phyloP scores from a whole-genome alignment of 768 basidiomycete species.

The Exsudoporus frostii region DNA sequence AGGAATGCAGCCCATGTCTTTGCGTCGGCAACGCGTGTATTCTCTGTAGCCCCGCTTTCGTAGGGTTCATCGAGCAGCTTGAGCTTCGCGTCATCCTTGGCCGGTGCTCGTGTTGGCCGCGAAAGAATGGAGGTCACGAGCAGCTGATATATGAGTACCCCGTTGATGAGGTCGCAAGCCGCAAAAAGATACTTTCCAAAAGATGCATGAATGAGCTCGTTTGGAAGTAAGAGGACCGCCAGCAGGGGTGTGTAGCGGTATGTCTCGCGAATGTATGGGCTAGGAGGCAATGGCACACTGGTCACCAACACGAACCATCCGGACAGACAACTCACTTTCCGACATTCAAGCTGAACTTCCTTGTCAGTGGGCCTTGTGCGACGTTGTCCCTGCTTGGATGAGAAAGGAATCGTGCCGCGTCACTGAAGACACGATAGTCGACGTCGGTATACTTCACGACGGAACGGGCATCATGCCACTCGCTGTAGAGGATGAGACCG shows the following conservation, averaged over 20 bases:
- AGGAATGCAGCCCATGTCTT: conserved; percentile 49
- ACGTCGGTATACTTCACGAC: conserved; percentile 96
- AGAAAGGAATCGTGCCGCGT: conserved; percentile 75
- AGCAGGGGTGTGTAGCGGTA: conserved; percentile 97
- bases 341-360: conserved; percentile 38
- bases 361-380: conserved; percentile 60
- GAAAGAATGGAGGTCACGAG: conserved; percentile 52
- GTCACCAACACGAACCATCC: not conserved
- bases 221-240: conserved; percentile 78
- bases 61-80: conserved; percentile 2
- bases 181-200: conserved; percentile 93
- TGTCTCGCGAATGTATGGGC: conserved; percentile 88
- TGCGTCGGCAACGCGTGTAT: not conserved
- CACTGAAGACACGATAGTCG: conserved; percentile 94
- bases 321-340: conserved; percentile 68
- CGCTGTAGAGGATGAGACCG: conserved; percentile 76
- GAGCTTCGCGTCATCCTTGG: conserved; percentile 4
- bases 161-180: conserved; percentile 76
- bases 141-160: conserved; percentile 63
- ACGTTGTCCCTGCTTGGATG: conserved; percentile 45
- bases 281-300: conserved; percentile 31
- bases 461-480: conserved; percentile 83
- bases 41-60: not conserved
- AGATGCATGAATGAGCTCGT: conserved; percentile 72
- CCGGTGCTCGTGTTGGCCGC: not conserved